phyloP scores from a whole-genome alignment of 441 rosid genomes.

The Omphalea diandra region DNA sequence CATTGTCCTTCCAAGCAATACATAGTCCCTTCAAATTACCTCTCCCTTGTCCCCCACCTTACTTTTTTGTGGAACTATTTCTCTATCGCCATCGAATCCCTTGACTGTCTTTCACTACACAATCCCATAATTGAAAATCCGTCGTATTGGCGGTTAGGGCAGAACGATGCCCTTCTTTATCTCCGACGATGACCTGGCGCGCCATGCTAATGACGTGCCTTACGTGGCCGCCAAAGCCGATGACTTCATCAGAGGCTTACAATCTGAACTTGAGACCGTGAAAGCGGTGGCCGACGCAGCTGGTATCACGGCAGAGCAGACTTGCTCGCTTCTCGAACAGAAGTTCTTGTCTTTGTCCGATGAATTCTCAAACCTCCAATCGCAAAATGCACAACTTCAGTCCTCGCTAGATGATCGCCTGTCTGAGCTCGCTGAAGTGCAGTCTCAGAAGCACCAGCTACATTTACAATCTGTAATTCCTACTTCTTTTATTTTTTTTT shows the following conservation, averaged over 20 bases:
- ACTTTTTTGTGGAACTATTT: neutral
- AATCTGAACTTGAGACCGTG: conserved; percentile 63
- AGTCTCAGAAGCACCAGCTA: conserved; percentile 82
- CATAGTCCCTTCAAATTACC: neutral
- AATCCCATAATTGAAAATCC: neutral
- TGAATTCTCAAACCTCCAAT: conserved; percentile 64
- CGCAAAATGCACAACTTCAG: conserved; percentile 64
- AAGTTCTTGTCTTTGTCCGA: conserved; percentile 72
- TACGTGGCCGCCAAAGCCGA: conserved; percentile 80
- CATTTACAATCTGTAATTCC: conserved; percentile 59
- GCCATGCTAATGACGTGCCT: conserved; percentile 57
- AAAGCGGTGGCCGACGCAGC: conserved; percentile 86
- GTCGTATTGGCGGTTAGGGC: conserved; percentile 9
- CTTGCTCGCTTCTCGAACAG: conserved; percentile 92
- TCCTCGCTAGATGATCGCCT: conserved; percentile 64
- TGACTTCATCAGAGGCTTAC: conserved; percentile 57
- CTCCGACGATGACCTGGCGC: conserved; percentile 81
- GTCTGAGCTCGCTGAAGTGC: conserved; percentile 69
- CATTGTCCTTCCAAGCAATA: too few relatives aligned
- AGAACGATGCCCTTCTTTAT: conserved; percentile 75
- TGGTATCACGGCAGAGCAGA: conserved; percentile 92
- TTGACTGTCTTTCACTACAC: neutral
- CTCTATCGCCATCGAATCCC: neutral
- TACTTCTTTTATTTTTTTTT: neutral
- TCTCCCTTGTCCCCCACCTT: neutral